Evolutionary conservation across 352 stramenopile species (phyloP).

Genomic region (Phytophthora quininea): DNA sequence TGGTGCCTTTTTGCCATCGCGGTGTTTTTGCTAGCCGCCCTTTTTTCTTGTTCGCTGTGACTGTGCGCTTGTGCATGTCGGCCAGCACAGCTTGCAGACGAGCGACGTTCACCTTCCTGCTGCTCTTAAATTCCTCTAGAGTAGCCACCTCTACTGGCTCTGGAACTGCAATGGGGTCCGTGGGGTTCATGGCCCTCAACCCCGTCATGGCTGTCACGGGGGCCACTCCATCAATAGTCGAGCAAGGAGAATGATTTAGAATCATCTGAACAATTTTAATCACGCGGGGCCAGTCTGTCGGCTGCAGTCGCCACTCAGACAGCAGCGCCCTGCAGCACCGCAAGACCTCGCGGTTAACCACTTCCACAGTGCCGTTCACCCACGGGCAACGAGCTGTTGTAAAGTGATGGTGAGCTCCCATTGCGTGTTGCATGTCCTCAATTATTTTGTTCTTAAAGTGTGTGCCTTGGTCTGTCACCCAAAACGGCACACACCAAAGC

Average conservation of each 20-base stretch:
- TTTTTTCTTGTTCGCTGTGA: too few relatives aligned
- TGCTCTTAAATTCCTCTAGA: neutral
- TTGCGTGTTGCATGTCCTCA: slow-evolving; percentile 1
- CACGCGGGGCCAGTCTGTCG: neutral
- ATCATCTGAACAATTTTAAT: neutral
- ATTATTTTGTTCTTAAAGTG: slow-evolving; percentile 12
- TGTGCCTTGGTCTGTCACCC: slow-evolving; percentile 4
- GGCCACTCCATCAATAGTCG: neutral
- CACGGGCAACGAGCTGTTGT: slow-evolving; percentile 1
- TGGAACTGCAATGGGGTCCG: neutral
- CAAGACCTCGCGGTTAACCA: neutral
- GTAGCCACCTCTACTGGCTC: neutral
- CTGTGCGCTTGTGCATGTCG: neutral
- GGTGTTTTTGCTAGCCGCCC: too few relatives aligned
- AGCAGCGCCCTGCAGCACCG: neutral
- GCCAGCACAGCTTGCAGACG: neutral
- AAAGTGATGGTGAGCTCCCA: slow-evolving; percentile 5
- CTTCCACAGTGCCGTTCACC: neutral
- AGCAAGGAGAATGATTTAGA: neutral
- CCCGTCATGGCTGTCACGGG: neutral
- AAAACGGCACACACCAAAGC: neutral
- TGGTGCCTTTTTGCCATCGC: too few relatives aligned
- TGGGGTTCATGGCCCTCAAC: neutral
- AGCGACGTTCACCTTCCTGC: neutral
- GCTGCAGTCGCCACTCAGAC: neutral